phyloP scores from a whole-genome alignment of 345 rosid genomes.

The Leavenworthia alabamica region DNA sequence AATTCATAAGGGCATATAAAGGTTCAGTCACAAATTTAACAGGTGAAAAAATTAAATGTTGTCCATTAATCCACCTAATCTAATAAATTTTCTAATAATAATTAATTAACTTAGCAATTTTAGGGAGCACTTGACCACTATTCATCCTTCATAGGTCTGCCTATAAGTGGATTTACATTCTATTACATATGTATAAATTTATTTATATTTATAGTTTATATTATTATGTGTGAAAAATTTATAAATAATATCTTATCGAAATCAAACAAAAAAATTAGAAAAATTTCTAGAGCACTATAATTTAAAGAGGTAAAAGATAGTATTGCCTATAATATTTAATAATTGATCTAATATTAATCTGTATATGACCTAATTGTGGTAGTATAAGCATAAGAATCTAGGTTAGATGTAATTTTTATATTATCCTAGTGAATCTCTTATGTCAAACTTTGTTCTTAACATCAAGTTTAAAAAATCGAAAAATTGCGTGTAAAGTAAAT shows the following conservation, averaged over 20 bases:
- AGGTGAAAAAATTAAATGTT: too few relatives aligned
- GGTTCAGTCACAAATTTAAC: too few relatives aligned
- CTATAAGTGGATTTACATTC: too few relatives aligned
- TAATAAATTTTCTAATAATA: too few relatives aligned
- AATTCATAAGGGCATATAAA: too few relatives aligned
- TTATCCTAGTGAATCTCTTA: constrained; percentile 5
- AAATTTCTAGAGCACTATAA: not conserved
- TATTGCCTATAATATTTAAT: not conserved
- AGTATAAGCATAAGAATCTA: constrained; percentile 3
- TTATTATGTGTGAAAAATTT: not conserved
- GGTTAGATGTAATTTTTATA: not conserved
- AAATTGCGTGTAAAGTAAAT: constrained; percentile 1
- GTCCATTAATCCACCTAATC: too few relatives aligned
- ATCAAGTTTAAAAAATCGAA: too few relatives aligned
- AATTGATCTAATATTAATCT: not conserved
- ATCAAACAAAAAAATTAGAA: not conserved
- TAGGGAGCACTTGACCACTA: too few relatives aligned
- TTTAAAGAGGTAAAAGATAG: not conserved
- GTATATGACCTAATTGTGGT: not conserved
- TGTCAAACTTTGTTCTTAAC: not conserved
- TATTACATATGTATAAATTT: too few relatives aligned
- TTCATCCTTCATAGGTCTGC: too few relatives aligned
- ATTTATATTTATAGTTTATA: not conserved
- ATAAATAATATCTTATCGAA: not conserved
- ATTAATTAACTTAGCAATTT: too few relatives aligned